A percentile compares a stretch with the other conserved stretches of the same genome.
Conservation (phyloP, 441 rosid genomes). For the Sinapis alba region DNA sequence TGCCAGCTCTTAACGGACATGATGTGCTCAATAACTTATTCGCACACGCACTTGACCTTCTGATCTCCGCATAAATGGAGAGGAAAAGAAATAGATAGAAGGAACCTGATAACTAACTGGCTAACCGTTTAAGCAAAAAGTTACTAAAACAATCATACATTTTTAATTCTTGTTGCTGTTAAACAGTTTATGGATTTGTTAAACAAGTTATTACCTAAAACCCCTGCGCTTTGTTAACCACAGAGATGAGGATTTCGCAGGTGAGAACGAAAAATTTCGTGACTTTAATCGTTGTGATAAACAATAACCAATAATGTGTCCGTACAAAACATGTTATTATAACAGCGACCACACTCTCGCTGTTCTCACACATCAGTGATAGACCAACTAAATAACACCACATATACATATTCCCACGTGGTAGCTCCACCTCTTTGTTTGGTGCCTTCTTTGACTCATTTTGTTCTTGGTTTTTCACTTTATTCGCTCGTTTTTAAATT, state of each 20-base stretch:
- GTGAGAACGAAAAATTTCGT: not conserved
- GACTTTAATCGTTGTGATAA: not conserved
- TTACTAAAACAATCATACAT: not conserved
- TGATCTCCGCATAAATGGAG: not conserved
- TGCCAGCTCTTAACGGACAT: slow-evolving; percentile 71
- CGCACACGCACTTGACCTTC: not conserved
- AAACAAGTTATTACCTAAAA: not conserved
- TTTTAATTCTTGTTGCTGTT: not conserved
- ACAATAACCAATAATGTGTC: not conserved
- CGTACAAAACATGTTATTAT: not conserved
- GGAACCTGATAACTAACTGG: not conserved
- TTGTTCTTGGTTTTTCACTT: slow-evolving; percentile 3
- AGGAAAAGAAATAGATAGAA: not conserved
- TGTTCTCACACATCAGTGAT: not conserved
- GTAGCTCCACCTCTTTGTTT: not conserved
- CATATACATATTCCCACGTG: not conserved
- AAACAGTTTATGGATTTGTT: not conserved
- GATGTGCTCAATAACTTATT: not conserved
- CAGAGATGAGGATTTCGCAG: not conserved
- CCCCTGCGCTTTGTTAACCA: no score
- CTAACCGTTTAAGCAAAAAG: not conserved
- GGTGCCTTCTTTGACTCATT: not conserved
- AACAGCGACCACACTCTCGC: not conserved
- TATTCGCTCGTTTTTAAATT: not conserved
- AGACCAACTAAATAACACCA: not conserved